Conservation (phyloP, 805 yeast genomes). For the Vanderwaltozyma polyspora region DNA sequence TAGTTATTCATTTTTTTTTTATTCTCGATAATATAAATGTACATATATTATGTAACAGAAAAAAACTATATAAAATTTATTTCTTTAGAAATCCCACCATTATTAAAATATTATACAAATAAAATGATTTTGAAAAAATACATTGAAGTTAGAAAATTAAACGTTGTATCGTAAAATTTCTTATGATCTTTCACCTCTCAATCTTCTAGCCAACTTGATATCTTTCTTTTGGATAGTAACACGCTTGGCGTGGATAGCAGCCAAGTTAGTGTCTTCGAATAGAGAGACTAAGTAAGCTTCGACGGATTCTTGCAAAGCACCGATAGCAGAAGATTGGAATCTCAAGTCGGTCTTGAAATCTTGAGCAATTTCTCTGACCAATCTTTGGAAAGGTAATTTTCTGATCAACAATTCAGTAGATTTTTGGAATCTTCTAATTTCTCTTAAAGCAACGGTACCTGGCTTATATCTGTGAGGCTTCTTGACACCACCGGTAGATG, state of each 20-base stretch:
- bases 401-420: conserved; percentile 90
- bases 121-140: too few species aligned
- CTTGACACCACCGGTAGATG: conserved; percentile 86
- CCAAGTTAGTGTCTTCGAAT: conserved; percentile 95
- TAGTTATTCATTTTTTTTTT: too few species aligned
- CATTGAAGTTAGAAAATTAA: too few species aligned
- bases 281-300: conserved; percentile 94
- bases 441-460: conserved; percentile 93
- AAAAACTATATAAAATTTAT: too few species aligned
- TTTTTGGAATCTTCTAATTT: conserved; percentile 94
- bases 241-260: conserved; percentile 98
- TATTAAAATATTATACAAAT: too few species aligned
- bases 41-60: too few species aligned
- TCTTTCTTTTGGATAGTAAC: conserved; percentile 98
- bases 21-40: too few species aligned
- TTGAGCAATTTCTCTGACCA: conserved; percentile 91
- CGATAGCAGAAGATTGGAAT: conserved; percentile 93
- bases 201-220: conserved; percentile 93
- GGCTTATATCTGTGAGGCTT: conserved; percentile 95
- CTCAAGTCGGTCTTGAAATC: conserved; percentile 88
- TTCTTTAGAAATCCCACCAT: too few species aligned
- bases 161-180: too few species aligned
- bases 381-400: conserved; percentile 94
- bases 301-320: conserved; percentile 95
- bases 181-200: conserved; percentile 90